Evolutionary conservation across 495 filamentous ascomycete genomes (phyloP).

Genomic region (Pseudevernia furfuracea): DNA sequence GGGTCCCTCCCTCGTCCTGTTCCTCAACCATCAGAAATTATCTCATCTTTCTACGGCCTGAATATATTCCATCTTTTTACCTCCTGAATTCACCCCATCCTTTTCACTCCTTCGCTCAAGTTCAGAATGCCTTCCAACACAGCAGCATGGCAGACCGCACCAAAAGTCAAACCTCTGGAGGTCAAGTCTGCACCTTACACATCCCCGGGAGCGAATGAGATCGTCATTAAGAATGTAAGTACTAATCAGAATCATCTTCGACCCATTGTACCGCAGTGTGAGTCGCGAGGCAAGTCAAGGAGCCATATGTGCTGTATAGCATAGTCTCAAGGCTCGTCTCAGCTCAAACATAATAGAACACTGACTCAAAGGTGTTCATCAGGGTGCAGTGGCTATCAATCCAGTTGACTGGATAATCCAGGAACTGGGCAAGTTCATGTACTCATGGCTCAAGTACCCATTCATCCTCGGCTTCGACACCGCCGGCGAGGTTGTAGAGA

Average conservation of each 20-base stretch:
- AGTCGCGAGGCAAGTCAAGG: not conserved
- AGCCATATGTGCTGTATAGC: not conserved
- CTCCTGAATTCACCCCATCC: not conserved
- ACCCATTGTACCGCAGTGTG: not conserved
- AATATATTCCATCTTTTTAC: too few species aligned
- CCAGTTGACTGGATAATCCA: conserved; percentile 46
- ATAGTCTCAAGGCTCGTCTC: not conserved
- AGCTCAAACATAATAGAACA: not conserved
- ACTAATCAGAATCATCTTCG: not conserved
- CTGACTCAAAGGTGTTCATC: not conserved
- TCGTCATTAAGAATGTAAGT: conserved; percentile 34
- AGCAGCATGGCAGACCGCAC: conserved; percentile 35
- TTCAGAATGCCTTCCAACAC: conserved; percentile 28
- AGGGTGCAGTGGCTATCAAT: conserved; percentile 38
- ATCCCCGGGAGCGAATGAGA: conserved; percentile 26
- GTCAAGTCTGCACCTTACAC: conserved; percentile 33
- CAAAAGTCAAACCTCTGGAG: conserved; percentile 29
- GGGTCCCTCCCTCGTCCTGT: not conserved
- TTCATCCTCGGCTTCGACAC: conserved; percentile 47
- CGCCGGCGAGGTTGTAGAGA: conserved; percentile 43
- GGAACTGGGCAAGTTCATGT: conserved; percentile 25
- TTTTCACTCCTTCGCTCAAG: not conserved
- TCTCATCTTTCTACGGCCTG: too few species aligned
- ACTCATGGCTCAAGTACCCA: conserved; percentile 35
- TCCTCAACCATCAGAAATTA: not conserved